These are phyloP conservation scores for Ambrosia hybrid DNA, from an alignment of 140 eudicot species.

Conservation along the genomic window DNA sequence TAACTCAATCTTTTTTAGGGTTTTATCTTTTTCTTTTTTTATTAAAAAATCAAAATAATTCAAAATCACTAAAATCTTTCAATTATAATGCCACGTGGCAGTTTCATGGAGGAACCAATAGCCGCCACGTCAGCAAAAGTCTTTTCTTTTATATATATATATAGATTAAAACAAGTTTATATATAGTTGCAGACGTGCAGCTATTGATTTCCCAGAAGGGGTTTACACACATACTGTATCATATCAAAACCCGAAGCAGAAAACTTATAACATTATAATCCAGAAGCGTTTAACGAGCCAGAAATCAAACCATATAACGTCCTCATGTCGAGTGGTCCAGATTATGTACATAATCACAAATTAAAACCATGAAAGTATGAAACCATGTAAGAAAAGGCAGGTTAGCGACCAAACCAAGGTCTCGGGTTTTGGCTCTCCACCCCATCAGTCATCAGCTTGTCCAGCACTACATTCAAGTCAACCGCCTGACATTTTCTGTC, in stretches of 20 bases:
- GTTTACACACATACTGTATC: too few relatives aligned
- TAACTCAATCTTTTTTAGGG: too few relatives aligned
- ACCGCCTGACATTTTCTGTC: conserved; percentile 88
- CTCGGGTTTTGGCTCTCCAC: conserved; percentile 60
- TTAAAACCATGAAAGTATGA: background rate
- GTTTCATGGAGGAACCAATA: too few relatives aligned
- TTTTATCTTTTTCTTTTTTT: too few relatives aligned
- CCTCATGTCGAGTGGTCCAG: conserved; percentile 14
- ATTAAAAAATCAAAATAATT: too few relatives aligned
- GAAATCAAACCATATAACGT: conserved; percentile 33
- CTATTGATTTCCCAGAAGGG: too few relatives aligned
- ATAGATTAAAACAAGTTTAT: too few relatives aligned
- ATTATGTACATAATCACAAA: conserved; percentile 37
- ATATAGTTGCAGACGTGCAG: too few relatives aligned
- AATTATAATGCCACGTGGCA: too few relatives aligned
- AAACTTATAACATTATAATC: background rate
- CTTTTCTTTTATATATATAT: too few relatives aligned
- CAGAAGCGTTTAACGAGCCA: background rate
- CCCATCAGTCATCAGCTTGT: conserved; percentile 91
- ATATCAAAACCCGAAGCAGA: background rate
- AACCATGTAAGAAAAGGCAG: background rate
- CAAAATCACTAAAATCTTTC: too few relatives aligned
- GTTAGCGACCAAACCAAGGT: conserved; percentile 76
- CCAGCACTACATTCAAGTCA: conserved; percentile 84
- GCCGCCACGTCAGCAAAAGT: too few relatives aligned